Conservation (phyloP, 306 rosid genomes). For the Pterocarpus santalinus region DNA sequence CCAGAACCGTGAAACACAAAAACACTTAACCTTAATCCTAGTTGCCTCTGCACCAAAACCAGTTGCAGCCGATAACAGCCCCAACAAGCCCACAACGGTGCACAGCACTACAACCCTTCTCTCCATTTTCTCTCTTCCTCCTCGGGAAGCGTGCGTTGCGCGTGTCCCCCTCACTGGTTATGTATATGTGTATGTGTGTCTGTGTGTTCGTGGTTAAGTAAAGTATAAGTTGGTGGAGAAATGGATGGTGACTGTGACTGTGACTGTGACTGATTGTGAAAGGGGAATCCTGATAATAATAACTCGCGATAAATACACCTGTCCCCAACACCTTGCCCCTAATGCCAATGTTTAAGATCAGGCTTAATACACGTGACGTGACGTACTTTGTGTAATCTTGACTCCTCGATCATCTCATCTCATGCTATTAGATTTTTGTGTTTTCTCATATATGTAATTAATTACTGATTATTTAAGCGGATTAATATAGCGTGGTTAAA, state of each 20-base stretch:
- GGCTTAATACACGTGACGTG: background rate
- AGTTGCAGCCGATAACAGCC: slow-evolving; percentile 75
- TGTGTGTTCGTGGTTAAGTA: background rate
- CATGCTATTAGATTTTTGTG: too few species aligned
- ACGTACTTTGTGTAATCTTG: background rate
- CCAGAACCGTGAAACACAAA: too few species aligned
- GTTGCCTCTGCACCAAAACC: slow-evolving; percentile 86
- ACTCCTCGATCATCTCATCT: too few species aligned
- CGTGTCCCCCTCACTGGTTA: background rate
- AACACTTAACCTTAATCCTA: slow-evolving; percentile 69
- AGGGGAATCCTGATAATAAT: too few species aligned
- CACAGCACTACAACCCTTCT: slow-evolving; percentile 48
- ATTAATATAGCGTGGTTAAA: too few species aligned
- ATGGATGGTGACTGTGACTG: background rate
- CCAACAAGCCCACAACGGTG: slow-evolving; percentile 65
- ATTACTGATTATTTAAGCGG: too few species aligned
- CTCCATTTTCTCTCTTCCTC: slow-evolving; percentile 47
- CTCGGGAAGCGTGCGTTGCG: background rate
- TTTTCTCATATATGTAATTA: too few species aligned
- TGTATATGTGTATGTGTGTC: background rate
- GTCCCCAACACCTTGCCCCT: background rate
- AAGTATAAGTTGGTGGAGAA: background rate
- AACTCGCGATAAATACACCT: background rate
- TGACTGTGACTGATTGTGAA: too few species aligned
- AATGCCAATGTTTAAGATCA: background rate